Evolutionary conservation across 371 early-diverging fungal species (phyloP).

Genomic region (Cokeromyces recurvatus): DNA sequence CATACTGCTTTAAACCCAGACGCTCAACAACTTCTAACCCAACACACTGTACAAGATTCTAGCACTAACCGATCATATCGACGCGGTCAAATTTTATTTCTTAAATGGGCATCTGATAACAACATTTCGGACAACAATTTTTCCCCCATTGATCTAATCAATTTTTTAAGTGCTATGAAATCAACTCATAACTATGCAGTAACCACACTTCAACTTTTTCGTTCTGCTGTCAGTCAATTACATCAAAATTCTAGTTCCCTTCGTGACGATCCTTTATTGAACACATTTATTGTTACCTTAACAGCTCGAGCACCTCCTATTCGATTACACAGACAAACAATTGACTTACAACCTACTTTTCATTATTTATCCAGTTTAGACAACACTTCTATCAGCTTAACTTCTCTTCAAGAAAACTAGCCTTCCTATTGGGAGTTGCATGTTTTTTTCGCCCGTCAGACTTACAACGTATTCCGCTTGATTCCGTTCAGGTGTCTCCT

Average conservation of each 20-base stretch:
- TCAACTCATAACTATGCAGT: background rate
- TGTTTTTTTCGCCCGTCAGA: constrained; percentile 16
- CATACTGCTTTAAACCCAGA: background rate
- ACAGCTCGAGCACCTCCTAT: background rate
- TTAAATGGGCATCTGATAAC: background rate
- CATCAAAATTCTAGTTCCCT: constrained; percentile 1
- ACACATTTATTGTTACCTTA: background rate
- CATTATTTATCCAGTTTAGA: background rate
- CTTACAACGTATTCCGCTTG: constrained; percentile 2
- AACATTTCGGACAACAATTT: background rate
- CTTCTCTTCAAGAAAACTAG: constrained; percentile 2
- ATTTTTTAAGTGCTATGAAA: constrained; percentile 4
- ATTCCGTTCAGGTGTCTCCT: background rate
- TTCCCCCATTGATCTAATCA: constrained; percentile 1
- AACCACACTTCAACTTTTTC: constrained; percentile 6
- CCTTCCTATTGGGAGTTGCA: constrained; percentile 11
- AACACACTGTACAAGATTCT: background rate
- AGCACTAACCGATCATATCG: background rate
- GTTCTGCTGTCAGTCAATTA: constrained; percentile 6
- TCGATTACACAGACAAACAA: background rate
- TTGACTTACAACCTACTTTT: constrained; percentile 4
- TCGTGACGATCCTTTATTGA: background rate
- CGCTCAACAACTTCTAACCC: background rate
- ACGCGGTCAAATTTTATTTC: background rate
- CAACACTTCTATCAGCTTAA: background rate